Base-by-base conservation (phyloP, 352 stramenopile species). In the Saprolegnia diclina region DNA sequence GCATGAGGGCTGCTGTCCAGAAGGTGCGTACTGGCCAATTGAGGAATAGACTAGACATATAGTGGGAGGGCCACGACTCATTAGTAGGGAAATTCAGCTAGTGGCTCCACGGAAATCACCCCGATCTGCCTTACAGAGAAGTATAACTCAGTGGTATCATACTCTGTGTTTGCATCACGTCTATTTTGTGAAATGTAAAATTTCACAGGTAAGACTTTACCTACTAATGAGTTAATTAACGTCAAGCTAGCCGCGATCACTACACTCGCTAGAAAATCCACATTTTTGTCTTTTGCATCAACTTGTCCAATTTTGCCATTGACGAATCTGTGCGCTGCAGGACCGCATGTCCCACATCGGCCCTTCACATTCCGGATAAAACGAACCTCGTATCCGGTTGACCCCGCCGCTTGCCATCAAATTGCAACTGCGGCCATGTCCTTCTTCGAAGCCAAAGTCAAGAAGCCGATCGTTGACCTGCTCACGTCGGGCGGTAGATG, bases 381-480 rank as follows among this genome's bases (percentile, higher is more conserved):
- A 35, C 24, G 2, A 2, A 5, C 46, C 5, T 2, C n/a, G 5
- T 54, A 54, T 46, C 22, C 38, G 19, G 40, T 45, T 50, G 40
- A 13, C 18, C 7, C 11, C 19, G 52, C 3, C 13, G 13, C 13
- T 59, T 59, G 13, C 35, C 11, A 59, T 59, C 13, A 19, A 52
- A 21, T 11, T 21, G 18, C 45, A 24, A 59, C 19, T 38, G 22
- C 26, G 4, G 19, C 19, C 19, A 69, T 69, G 63, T 69, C 63
- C n/a, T 81, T 81, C 71, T 89, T 91, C 65, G 77, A 91, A 64
- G 73, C 83, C 65, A 91, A 90, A 42, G 78, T 91, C 19, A 91
- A 90, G 77, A 73, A 64, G 11, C 83, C 83, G 0, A 73, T 91
- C 37, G 65, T 91, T 11, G 87, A 91, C 71, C 75, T 88, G 46